Base-by-base conservation (phyloP, 495 filamentous ascomycete species). In the Usnea hakonensis region DNA sequence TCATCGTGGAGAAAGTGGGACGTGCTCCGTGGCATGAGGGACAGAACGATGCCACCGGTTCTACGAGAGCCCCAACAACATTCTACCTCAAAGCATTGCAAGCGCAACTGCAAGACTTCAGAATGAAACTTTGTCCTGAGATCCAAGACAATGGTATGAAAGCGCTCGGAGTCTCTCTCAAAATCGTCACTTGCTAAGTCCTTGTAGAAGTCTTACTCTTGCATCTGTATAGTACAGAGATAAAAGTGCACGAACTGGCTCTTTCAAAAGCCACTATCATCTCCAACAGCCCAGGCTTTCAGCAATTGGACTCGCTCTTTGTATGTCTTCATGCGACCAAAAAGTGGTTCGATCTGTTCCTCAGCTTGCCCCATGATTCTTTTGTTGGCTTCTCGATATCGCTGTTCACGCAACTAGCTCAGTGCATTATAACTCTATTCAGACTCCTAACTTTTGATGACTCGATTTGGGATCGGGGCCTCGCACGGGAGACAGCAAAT, bases 51-150 rank as follows among this genome's bases (percentile, higher is more conserved):
- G 9, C 57, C 66, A 5, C 69, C 72, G 16, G 72, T 73, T 0
- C 55, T 68, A 8, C 71, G 78, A 59, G 32, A n/a, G 30, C 41
- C 13, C 57, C 57, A 3, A 40, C n/a, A 16, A 17, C 3, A 13
- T 59, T 59, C 35, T 81, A 82, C 68, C 60, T 77, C 0, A 72
- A 74, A 23, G 72, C 78, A 0, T 74, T 83, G 41, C 72, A 75
- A 54, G 65, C 72, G 0, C 74, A 82, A 53, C 68, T 85, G 14
- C 71, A 76, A 5, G 67, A 63, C 13, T 68, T 77, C 44, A 76
- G 68, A 38, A 64, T 61, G 14, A 65, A 73, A 32, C 71, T 81
- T 17, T 72, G 75, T 0, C 46, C 50, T 21, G 66, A 74, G 30
- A 50, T 78, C 3, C 71, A 71, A 55, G 60, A 73, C 28, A 70